Conservation (phyloP, 441 rosid genomes). For the Pelargonium fulgidum region DNA sequence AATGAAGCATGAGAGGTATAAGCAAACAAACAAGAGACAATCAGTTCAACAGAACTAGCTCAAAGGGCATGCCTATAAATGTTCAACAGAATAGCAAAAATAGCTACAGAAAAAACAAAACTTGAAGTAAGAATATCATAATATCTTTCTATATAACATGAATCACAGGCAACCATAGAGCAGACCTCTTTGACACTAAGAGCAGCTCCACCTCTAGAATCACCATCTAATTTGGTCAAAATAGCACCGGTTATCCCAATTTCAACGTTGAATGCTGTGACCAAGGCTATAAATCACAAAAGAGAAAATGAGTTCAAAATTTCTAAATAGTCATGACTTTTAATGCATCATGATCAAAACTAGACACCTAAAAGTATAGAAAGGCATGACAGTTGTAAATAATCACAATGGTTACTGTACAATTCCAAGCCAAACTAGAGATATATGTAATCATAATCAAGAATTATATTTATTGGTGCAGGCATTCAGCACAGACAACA, state of each 20-base stretch:
- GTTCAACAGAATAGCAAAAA: background rate
- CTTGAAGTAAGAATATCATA: background rate
- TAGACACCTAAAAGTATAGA: background rate
- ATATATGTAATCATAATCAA: no score
- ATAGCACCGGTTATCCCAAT: constrained; percentile 98
- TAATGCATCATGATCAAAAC: background rate
- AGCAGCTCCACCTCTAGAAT: constrained; percentile 99
- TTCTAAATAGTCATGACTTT: constrained; percentile 2
- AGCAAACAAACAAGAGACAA: background rate
- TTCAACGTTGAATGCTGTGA: constrained; percentile 88
- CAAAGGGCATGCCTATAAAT: no score
- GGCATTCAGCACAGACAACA: background rate
- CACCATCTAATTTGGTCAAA: constrained; percentile 94
- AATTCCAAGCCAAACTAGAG: background rate
- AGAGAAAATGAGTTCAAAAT: constrained; percentile 16
- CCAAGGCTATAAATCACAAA: constrained; percentile 55
- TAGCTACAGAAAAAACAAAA: background rate
- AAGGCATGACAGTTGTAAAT: background rate
- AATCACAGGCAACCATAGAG: constrained; percentile 12
- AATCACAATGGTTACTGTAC: background rate
- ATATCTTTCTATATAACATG: constrained; percentile 5
- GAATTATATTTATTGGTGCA: no score
- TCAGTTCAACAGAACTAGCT: background rate
- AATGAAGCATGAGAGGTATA: background rate
- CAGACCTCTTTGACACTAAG: constrained; percentile 94